phyloP scores from a whole-genome alignment of 371 early-diverging fungal genomes.

The Parasitella parasitica region DNA sequence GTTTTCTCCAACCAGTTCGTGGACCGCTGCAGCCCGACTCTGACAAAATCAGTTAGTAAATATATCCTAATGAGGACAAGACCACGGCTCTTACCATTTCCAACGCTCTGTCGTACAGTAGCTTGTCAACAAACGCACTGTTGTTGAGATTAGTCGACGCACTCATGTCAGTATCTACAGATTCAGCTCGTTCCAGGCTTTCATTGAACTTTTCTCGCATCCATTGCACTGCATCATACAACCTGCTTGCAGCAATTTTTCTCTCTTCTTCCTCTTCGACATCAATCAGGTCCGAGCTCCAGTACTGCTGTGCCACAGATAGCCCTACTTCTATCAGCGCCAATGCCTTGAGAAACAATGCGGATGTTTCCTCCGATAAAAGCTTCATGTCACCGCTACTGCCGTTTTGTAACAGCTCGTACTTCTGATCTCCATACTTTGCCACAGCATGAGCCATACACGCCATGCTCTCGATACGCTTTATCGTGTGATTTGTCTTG shows the following conservation, averaged over 20 bases:
- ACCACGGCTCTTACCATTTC: conserved; percentile 20
- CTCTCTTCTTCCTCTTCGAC: conserved; percentile 18
- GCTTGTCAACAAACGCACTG: conserved; percentile 58
- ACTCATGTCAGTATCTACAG: conserved; percentile 24
- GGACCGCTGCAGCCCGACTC: conserved; percentile 30
- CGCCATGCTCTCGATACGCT: conserved; percentile 56
- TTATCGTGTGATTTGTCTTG: conserved; percentile 26
- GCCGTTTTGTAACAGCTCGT: conserved; percentile 28
- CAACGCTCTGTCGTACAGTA: conserved; percentile 64
- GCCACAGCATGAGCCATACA: conserved; percentile 67
- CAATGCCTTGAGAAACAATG: conserved; percentile 74
- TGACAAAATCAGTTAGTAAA: too few species aligned
- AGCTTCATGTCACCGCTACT: conserved; percentile 4
- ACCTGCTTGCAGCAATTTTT: conserved; percentile 31
- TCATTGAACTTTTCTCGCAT: conserved; percentile 85
- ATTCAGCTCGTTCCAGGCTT: conserved; percentile 76
- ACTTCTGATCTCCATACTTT: conserved; percentile 63
- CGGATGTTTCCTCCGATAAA: conserved; percentile 65
- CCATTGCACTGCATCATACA: conserved; percentile 81
- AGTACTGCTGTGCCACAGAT: conserved; percentile 70
- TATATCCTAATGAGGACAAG: too few species aligned
- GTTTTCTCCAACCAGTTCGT: conserved; percentile 48
- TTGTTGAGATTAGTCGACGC: neutral
- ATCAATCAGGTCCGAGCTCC: conserved; percentile 43
- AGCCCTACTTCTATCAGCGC: conserved; percentile 75